phyloP scores from a whole-genome alignment of 2,329 filamentous ascomycete genomes.

The Cadophora malorum region DNA sequence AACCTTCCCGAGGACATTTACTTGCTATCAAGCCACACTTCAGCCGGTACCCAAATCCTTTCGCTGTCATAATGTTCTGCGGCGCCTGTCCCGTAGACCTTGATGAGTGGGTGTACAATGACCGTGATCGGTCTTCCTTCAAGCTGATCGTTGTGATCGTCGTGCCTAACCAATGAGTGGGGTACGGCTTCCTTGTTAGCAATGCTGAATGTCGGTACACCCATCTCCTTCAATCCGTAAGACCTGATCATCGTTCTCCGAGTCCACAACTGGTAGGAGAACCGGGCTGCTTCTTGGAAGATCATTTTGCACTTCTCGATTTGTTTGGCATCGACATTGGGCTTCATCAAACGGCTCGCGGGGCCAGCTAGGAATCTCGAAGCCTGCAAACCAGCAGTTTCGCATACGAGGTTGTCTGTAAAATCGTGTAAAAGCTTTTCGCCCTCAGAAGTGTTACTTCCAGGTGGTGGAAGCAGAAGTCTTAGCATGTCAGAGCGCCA shows the following conservation, averaged over 20 bases:
- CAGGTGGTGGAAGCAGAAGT: background rate
- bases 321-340: background rate
- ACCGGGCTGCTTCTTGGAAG: background rate
- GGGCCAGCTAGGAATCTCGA: background rate
- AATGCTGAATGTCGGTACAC: background rate
- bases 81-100: constrained; percentile 14
- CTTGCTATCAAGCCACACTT: constrained; percentile 38
- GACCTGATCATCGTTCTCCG: background rate
- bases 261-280: background rate
- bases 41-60: constrained; percentile 31
- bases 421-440: background rate
- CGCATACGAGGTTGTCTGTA: background rate
- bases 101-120: background rate
- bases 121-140: background rate
- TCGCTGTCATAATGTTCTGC: constrained; percentile 32
- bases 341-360: background rate
- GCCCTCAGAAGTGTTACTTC: background rate
- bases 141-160: background rate
- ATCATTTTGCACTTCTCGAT: background rate
- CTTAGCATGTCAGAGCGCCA: background rate
- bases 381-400: background rate
- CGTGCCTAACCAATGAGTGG: background rate
- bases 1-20: too few species aligned
- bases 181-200: background rate
- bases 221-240: background rate